Conservation (phyloP, 371 early-diverging fungal species). For the Actinomucor elegans region DNA sequence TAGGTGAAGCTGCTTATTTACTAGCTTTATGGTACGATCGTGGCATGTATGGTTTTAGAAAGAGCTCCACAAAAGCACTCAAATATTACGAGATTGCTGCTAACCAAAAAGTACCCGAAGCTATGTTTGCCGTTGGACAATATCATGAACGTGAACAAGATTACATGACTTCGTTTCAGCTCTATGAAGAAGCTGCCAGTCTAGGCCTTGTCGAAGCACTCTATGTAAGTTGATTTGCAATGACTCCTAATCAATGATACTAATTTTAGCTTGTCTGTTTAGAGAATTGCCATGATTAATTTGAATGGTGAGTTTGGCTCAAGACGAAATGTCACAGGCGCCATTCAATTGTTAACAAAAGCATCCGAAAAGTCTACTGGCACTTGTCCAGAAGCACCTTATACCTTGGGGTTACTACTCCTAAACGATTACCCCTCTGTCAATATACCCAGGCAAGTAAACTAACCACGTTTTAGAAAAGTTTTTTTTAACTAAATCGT, state of each 20-base stretch:
- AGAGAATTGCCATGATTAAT: slow-evolving; percentile 42
- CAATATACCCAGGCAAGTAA: slow-evolving; percentile 31
- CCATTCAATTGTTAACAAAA: slow-evolving; percentile 29
- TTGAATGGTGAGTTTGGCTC: slow-evolving; percentile 43
- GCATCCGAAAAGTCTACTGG: slow-evolving; percentile 37
- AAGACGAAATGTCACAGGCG: slow-evolving; percentile 29
- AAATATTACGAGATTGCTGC: slow-evolving; percentile 41
- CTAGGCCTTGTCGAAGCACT: slow-evolving; percentile 66
- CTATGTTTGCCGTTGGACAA: slow-evolving; percentile 35
- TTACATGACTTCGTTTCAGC: slow-evolving; percentile 64
- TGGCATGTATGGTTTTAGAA: slow-evolving; percentile 56
- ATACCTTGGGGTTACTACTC: slow-evolving; percentile 33
- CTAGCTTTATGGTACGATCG: slow-evolving; percentile 70
- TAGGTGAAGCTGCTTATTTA: slow-evolving; percentile 73
- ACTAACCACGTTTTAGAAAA: too few species aligned
- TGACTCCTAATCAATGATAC: background rate
- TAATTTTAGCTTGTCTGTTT: background rate
- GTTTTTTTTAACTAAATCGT: too few species aligned
- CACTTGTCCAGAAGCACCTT: slow-evolving; percentile 39
- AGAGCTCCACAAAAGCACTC: slow-evolving; percentile 51
- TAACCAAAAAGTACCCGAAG: slow-evolving; percentile 34
- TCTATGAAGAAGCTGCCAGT: slow-evolving; percentile 76
- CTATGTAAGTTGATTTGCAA: slow-evolving; percentile 45
- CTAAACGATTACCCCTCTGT: slow-evolving; percentile 33
- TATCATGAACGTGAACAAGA: slow-evolving; percentile 61